phyloP scores from a whole-genome alignment of 2,329 filamentous ascomycete species.

The Laburnicola sp. region DNA sequence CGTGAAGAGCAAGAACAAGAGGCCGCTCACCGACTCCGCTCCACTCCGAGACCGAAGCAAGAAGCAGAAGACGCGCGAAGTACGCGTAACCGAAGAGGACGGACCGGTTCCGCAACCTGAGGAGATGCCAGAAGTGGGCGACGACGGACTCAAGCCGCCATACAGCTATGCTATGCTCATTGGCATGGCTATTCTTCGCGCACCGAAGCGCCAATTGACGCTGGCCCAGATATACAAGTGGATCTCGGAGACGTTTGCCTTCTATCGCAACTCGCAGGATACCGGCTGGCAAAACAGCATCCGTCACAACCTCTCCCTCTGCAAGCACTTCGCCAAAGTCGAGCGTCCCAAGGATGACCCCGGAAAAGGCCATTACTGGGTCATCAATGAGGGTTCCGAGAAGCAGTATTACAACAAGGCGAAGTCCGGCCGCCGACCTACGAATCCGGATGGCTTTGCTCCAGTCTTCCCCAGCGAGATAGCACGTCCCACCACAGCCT shows the following conservation, averaged over 20 bases:
- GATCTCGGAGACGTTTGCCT: slow-evolving; percentile 94
- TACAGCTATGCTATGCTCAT: slow-evolving; percentile 96
- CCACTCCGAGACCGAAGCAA: slow-evolving; percentile 74
- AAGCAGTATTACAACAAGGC: slow-evolving; percentile 80
- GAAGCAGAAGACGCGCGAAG: slow-evolving; percentile 65
- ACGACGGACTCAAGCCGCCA: slow-evolving; percentile 85
- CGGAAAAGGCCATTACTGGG: slow-evolving; percentile 97
- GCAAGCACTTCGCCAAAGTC: slow-evolving; percentile 95
- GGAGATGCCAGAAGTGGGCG: slow-evolving; percentile 78
- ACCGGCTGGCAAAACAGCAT: slow-evolving; percentile 99
- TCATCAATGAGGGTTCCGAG: slow-evolving; percentile 87
- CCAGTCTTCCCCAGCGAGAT: slow-evolving; percentile 37
- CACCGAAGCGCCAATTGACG: slow-evolving; percentile 79
- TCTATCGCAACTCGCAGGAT: slow-evolving; percentile 76
- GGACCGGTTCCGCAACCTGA: slow-evolving; percentile 67
- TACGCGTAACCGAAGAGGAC: slow-evolving; percentile 47
- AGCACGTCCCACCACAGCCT: slow-evolving; percentile 44
- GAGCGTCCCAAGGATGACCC: slow-evolving; percentile 96
- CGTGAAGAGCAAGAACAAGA: slow-evolving; percentile 51
- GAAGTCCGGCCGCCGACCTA: slow-evolving; percentile 65
- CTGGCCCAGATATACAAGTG: slow-evolving; percentile 97
- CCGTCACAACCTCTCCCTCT: slow-evolving; percentile 92
- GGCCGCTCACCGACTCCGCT: slow-evolving; percentile 71
- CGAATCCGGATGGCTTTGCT: slow-evolving; percentile 48
- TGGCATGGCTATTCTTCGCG: slow-evolving; percentile 92